phyloP scores from a whole-genome alignment of 1,139 yeast species.

The Lodderomyces beijingensis region DNA sequence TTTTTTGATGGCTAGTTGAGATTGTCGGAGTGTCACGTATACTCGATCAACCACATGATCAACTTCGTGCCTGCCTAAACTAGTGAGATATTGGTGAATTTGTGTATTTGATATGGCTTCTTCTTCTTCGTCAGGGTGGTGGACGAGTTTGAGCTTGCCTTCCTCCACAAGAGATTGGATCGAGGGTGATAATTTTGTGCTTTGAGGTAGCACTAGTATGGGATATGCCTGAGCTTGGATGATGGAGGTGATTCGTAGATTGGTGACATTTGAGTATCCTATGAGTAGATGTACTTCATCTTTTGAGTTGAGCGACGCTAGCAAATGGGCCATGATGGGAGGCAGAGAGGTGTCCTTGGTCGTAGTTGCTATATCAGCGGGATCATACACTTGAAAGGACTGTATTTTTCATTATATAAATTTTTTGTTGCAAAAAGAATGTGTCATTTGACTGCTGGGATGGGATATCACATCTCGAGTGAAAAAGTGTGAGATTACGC shows the following conservation, averaged over 20 bases:
- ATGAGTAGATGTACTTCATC: conserved; percentile 60
- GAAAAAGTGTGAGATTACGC: too few species aligned
- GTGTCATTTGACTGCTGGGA: neutral
- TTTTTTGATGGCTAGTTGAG: conserved; percentile 24
- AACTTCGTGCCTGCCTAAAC: conserved; percentile 61
- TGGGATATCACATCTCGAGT: too few species aligned
- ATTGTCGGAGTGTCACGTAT: conserved; percentile 47
- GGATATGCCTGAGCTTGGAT: conserved; percentile 57
- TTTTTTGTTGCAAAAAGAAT: too few species aligned
- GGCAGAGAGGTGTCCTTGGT: neutral
- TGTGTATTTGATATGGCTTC: neutral
- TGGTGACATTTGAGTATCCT: conserved; percentile 50
- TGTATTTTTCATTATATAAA: too few species aligned
- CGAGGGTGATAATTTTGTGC: conserved; percentile 18
- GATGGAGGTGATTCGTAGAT: conserved; percentile 47
- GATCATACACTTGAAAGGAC: too few species aligned
- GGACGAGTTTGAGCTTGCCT: conserved; percentile 21
- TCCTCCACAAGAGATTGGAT: conserved; percentile 18
- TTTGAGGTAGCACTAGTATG: conserved; percentile 35
- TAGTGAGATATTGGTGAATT: conserved; percentile 5
- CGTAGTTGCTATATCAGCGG: neutral
- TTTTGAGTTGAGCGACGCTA: conserved; percentile 47
- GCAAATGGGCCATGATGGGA: conserved; percentile 33
- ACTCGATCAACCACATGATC: conserved; percentile 68
- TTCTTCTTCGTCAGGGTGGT: conserved; percentile 3